Conservation (phyloP, 129 eudicot genomes). For the Tagetes patula region DNA sequence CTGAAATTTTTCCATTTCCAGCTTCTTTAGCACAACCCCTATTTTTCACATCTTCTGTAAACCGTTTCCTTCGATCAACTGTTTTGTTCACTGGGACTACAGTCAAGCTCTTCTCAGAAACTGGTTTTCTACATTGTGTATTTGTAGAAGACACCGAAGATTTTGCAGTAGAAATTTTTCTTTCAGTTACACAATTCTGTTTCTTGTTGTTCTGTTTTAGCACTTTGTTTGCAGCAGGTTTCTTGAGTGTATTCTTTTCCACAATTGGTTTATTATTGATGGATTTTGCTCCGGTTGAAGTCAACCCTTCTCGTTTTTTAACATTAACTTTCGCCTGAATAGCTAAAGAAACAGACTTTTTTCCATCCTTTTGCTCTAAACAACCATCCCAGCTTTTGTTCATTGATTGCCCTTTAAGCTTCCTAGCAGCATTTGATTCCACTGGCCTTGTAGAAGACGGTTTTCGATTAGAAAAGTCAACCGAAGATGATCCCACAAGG, state of each 20-base stretch:
- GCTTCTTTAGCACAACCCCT: slow-evolving; percentile 1
- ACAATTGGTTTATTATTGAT: slow-evolving; percentile 33
- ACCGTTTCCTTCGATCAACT: slow-evolving; percentile 40
- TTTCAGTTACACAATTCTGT: slow-evolving; percentile 52
- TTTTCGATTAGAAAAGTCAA: slow-evolving; percentile 52
- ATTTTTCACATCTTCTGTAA: slow-evolving; percentile 48
- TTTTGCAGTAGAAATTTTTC: slow-evolving; percentile 47
- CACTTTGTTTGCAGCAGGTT: slow-evolving; percentile 47
- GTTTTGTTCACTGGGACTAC: slow-evolving; percentile 31
- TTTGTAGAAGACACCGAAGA: slow-evolving; percentile 19
- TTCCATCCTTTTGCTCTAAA: slow-evolving; percentile 44
- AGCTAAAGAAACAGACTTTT: slow-evolving; percentile 78
- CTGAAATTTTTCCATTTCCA: slow-evolving; percentile 24
- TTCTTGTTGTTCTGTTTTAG: slow-evolving; percentile 85
- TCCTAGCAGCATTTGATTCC: slow-evolving; percentile 62
- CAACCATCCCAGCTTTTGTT: slow-evolving; percentile 74
- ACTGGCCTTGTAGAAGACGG: slow-evolving; percentile 37
- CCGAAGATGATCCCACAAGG: slow-evolving; percentile 47
- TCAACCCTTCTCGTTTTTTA: slow-evolving; percentile 68
- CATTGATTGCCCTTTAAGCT: slow-evolving; percentile 64
- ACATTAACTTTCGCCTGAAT: slow-evolving; percentile 90
- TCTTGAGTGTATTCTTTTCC: slow-evolving; percentile 45
- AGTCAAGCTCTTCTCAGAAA: slow-evolving; percentile 40
- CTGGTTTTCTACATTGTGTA: slow-evolving; percentile 19
- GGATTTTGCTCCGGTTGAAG: slow-evolving; percentile 25